A percentile compares a stretch with the other conserved stretches of the same genome.
phyloP scores from a whole-genome alignment of 345 rosid species.

The Stellera chamaejasme region DNA sequence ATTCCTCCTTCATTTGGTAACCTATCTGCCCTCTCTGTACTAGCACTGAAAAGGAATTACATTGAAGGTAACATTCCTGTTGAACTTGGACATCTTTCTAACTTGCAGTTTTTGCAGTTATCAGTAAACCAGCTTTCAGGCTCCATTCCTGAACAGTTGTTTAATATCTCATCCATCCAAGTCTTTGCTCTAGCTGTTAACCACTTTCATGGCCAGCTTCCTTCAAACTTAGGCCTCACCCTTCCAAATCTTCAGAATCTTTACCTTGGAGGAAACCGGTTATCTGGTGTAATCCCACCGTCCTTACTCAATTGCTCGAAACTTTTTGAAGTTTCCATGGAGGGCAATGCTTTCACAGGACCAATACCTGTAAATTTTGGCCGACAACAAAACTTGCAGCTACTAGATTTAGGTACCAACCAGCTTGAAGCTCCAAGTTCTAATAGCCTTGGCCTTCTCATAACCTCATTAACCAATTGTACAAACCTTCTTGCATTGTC shows the following conservation, averaged over 20 bases:
- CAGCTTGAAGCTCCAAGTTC: constrained; percentile 4
- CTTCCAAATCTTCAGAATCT: constrained; percentile 5
- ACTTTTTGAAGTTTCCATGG: background rate
- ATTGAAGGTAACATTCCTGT: constrained; percentile 12
- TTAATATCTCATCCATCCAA: constrained; percentile 8
- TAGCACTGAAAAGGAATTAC: background rate
- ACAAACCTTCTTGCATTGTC: background rate
- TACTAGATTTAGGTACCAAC: background rate
- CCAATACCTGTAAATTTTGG: constrained; percentile 12
- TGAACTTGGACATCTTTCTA: constrained; percentile 7
- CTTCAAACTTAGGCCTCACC: background rate
- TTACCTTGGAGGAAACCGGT: background rate
- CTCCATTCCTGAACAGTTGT: constrained; percentile 6
- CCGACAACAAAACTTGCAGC: background rate
- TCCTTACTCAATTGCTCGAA: constrained; percentile 18
- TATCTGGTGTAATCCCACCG: constrained; percentile 13
- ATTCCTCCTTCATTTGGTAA: constrained; percentile 15
- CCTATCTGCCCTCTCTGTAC: background rate
- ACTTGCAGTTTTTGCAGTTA: background rate
- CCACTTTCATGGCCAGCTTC: constrained; percentile 7
- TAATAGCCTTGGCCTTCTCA: constrained; percentile 9
- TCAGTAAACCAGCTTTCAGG: background rate
- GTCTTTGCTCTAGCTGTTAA: background rate
- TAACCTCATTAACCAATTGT: constrained; percentile 9
- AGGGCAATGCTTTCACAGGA: constrained; percentile 3